A percentile compares a stretch with the other conserved stretches of the same genome.
These are phyloP conservation scores for Vaccinium macrocarpon DNA, from an alignment of 148 eudicot genomes.

Conservation along the genomic window DNA sequence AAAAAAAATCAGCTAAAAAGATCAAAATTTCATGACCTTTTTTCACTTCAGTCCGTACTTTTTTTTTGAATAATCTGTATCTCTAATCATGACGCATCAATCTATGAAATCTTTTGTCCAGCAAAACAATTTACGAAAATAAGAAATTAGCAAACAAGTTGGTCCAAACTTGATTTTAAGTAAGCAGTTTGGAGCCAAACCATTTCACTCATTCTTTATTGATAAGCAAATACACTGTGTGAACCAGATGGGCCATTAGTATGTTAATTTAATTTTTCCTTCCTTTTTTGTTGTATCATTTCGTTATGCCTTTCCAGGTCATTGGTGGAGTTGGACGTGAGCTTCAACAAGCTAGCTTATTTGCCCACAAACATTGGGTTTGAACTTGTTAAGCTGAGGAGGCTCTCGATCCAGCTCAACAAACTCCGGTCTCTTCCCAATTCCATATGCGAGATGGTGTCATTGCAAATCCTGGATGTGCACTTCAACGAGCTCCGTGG, in stretches of 20 bases:
- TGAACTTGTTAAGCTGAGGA: constrained; percentile 57
- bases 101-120: no score
- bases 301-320: constrained; percentile 44
- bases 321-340: constrained; percentile 73
- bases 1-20: no score
- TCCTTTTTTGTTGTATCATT: neutral
- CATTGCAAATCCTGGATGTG: constrained; percentile 57
- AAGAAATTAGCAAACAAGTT: no score
- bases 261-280: neutral
- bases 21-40: no score
- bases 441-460: constrained; percentile 79
- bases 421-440: constrained; percentile 87
- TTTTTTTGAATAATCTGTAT: no score
- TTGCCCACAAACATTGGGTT: constrained; percentile 86
- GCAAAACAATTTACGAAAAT: no score
- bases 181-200: no score
- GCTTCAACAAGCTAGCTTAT: constrained; percentile 78
- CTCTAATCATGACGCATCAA: no score
- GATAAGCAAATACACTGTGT: neutral
- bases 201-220: no score
- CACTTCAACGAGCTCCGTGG: constrained; percentile 93
- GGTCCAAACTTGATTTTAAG: no score
- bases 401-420: constrained; percentile 64
- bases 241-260: neutral
- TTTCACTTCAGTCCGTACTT: no score